A percentile compares a stretch with the other conserved stretches of the same genome.
Conservation (phyloP, 2,329 filamentous ascomycete genomes). For the Juglanconis oblonga region DNA sequence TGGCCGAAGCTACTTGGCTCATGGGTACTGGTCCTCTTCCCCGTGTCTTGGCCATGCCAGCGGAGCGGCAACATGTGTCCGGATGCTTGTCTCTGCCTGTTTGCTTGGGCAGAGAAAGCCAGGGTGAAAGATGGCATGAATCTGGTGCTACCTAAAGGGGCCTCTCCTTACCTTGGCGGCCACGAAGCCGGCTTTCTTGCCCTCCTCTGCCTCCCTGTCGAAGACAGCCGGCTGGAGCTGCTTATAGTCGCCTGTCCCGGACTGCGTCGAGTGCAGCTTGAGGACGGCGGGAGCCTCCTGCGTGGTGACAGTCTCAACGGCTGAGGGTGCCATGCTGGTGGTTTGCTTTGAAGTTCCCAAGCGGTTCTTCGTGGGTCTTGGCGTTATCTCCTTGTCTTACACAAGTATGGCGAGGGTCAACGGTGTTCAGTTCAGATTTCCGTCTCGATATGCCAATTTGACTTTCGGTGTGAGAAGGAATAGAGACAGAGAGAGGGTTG, state of each 20-base stretch:
- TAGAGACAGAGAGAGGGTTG: neutral
- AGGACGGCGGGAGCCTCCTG: constrained; percentile 20
- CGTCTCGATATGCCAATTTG: neutral
- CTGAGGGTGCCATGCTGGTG: constrained; percentile 42
- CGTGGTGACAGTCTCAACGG: constrained; percentile 28
- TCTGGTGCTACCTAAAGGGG: neutral
- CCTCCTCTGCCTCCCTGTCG: constrained; percentile 20
- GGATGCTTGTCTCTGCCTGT: neutral
- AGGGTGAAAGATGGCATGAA: neutral
- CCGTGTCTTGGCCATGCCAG: neutral
- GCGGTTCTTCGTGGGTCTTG: neutral
- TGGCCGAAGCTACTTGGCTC: too few relatives aligned
- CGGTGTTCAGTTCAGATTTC: neutral
- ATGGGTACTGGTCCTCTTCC: neutral
- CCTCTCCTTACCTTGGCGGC: constrained; percentile 19
- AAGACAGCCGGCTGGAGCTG: constrained; percentile 16
- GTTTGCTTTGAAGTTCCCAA: constrained; percentile 33
- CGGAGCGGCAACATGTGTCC: too few relatives aligned
- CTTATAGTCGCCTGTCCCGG: constrained; percentile 24
- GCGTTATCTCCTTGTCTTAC: neutral
- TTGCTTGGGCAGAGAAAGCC: neutral
- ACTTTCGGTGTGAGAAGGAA: neutral
- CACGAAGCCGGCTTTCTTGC: constrained; percentile 18
- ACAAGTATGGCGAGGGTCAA: too few relatives aligned
- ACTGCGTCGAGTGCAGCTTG: constrained; percentile 40